Evolutionary conservation across 2,329 filamentous ascomycete genomes (phyloP), one percentile per base, ranked within the genome.

Genomic region (Colletotrichum eleusines): DNA sequence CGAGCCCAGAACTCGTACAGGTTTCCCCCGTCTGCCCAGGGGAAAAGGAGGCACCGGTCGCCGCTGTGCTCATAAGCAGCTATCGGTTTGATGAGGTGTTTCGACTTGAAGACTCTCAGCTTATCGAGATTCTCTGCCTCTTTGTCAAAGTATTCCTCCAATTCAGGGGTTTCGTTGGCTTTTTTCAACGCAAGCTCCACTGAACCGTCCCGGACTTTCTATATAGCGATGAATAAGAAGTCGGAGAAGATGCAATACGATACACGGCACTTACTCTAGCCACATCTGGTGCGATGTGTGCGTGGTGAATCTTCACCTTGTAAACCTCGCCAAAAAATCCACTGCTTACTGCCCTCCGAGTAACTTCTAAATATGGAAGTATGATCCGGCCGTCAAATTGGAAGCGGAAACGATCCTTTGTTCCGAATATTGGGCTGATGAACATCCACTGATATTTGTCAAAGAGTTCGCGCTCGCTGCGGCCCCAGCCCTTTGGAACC

Each of bases 21-120:
- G 28, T 63, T 71, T n/a, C 69, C 54, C 0, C 59, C 53, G 6
- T 40, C 28, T 18, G 69, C 64, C 69, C 54, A 71, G 1, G 59
- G 53, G 11, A 71, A 63, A 14, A 61, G 28, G 5, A 71, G 20
- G 9, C 58, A 63, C 11, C 42, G 26, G 42, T 68, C 59, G 16
- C 1, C 18, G 5, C 12, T 0, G 2, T 63, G 42, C 51, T 57
- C 5, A 26, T 68, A 63, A 4, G 59, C 59, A 0, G 65, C 51
- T n/a, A 68, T 58, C 5, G 59, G 65, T 9, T 58, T 63, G 26
- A 63, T 42, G 1, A 68, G 33, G 12, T 68, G 59, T 5, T 26
- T 50, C 7, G 59, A 68, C 42, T 33, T 51, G 51, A 23, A 63
- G 5, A 2, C 1, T 14, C 42, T 63, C 20, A 51, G n/a, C 16